A percentile compares a stretch with the other conserved stretches of the same genome.
phyloP scores from a whole-genome alignment of 805 yeast genomes.

The Candida manassasensis region DNA sequence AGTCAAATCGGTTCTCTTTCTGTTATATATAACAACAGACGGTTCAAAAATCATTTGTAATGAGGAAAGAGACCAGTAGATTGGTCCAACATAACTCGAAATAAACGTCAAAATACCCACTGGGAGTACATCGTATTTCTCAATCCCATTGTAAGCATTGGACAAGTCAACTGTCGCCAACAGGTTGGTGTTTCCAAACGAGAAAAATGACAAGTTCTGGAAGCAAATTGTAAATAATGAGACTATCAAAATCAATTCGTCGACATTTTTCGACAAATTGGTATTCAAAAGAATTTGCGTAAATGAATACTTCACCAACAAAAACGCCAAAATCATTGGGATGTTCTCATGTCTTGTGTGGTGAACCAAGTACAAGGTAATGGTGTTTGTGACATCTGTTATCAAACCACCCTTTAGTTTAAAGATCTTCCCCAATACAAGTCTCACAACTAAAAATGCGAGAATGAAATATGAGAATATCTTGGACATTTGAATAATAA shows the following conservation, averaged over 20 bases:
- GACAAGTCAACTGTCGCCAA: constrained; percentile 86
- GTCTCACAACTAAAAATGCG: constrained; percentile 26
- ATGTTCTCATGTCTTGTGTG: constrained; percentile 53
- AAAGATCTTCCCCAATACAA: constrained; percentile 19
- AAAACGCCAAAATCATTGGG: constrained; percentile 47
- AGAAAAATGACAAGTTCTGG: constrained; percentile 78
- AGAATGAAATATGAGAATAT: constrained; percentile 20
- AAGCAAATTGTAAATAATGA: constrained; percentile 44
- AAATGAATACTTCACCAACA: constrained; percentile 19
- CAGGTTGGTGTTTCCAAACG: constrained; percentile 87
- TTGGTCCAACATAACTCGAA: constrained; percentile 82
- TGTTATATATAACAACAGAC: constrained; percentile 13
- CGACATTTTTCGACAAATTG: constrained; percentile 10
- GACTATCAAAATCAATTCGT: constrained; percentile 17
- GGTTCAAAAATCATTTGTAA: constrained; percentile 37
- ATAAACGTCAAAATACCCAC: constrained; percentile 78
- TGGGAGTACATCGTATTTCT: constrained; percentile 58
- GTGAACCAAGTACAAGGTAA: constrained; percentile 43
- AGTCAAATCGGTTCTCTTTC: constrained; percentile 11
- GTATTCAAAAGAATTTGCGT: constrained; percentile 10
- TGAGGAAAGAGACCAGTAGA: constrained; percentile 67
- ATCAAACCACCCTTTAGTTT: constrained; percentile 23
- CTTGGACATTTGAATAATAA: constrained; percentile 24
- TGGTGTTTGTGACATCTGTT: constrained; percentile 30
- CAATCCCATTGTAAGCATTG: constrained; percentile 87